These are phyloP conservation scores for Grosmannia penicillata DNA, from an alignment of 2,329 filamentous ascomycete genomes.

Conservation along the genomic window DNA sequence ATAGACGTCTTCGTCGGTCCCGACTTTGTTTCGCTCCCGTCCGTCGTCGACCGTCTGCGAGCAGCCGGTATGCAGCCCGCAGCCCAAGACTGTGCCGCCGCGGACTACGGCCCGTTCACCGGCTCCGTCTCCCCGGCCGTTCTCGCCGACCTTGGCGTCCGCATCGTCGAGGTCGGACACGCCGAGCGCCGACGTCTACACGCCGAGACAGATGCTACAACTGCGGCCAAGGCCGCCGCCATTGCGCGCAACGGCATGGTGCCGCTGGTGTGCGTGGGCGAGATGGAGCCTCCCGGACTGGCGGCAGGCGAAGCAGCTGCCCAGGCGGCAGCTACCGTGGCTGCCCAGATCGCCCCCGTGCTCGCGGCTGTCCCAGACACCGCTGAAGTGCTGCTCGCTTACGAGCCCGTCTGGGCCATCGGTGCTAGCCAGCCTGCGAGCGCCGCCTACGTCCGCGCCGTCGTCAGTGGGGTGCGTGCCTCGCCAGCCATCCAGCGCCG, in stretches of 20 bases:
- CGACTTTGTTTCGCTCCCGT: constrained; percentile 56
- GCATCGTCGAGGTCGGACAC: constrained; percentile 66
- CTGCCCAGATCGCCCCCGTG: constrained; percentile 48
- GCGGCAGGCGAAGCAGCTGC: constrained; percentile 14
- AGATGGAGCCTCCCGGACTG: constrained; percentile 35
- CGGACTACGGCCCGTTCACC: constrained; percentile 59
- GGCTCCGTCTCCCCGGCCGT: constrained; percentile 61
- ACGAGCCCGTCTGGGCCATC: constrained; percentile 85
- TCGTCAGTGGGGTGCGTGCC: constrained; percentile 47
- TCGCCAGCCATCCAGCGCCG: constrained; percentile 34
- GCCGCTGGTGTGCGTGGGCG: constrained; percentile 70
- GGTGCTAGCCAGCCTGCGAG: constrained; percentile 58
- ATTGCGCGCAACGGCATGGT: constrained; percentile 54
- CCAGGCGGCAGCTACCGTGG: constrained; percentile 50
- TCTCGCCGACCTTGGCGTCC: constrained; percentile 51
- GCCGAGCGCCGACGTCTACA: constrained; percentile 63
- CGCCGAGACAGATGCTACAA: constrained; percentile 55
- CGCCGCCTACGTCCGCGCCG: constrained; percentile 56
- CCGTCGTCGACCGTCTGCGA: constrained; percentile 31
- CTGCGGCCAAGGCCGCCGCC: constrained; percentile 55
- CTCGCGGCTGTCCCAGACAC: constrained; percentile 43
- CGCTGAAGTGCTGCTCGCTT: constrained; percentile 62
- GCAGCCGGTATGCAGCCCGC: constrained; percentile 36
- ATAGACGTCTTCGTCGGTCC: constrained; percentile 66
- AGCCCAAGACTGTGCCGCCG: constrained; percentile 62